These are phyloP conservation scores for Ustilago cynodontis DNA, from an alignment of 1,284 basidiomycete genomes.

Conservation along the genomic window DNA sequence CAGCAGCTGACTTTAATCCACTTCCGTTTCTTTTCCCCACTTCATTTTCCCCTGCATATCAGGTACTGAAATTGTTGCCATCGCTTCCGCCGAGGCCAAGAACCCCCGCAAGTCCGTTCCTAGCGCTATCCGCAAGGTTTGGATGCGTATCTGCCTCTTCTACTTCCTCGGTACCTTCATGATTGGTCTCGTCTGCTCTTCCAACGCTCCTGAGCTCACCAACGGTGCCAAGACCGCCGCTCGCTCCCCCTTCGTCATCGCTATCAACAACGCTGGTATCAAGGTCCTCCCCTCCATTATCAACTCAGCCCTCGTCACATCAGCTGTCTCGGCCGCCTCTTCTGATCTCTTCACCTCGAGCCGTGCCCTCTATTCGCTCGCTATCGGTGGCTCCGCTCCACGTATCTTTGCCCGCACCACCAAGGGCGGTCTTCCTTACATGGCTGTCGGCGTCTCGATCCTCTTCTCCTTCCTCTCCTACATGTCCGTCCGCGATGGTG, in stretches of 20 bases:
- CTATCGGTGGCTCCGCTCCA: constrained; percentile 83
- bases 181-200: constrained; percentile 61
- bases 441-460: constrained; percentile 78
- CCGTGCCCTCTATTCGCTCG: constrained; percentile 80
- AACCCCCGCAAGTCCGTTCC: constrained; percentile 70
- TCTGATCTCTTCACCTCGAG: constrained; percentile 85
- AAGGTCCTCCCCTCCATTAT: constrained; percentile 73
- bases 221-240: constrained; percentile 50
- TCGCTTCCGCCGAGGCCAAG: constrained; percentile 78
- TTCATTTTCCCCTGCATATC: no score
- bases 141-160: constrained; percentile 63
- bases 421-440: constrained; percentile 80
- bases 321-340: constrained; percentile 86
- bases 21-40: no score
- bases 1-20: no score
- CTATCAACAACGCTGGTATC: constrained; percentile 61
- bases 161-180: constrained; percentile 72
- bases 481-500: constrained; percentile 71
- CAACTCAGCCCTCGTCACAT: constrained; percentile 81
- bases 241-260: constrained; percentile 68
- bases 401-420: constrained; percentile 78
- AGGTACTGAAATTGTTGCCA: constrained; percentile 86
- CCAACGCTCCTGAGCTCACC: constrained; percentile 55
- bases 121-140: constrained; percentile 59
- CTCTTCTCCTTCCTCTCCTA: constrained; percentile 79